Evolutionary conservation across 116 monocot genomes (phyloP), one percentile per base, ranked within the genome.

Genomic region (Iris pallida): DNA sequence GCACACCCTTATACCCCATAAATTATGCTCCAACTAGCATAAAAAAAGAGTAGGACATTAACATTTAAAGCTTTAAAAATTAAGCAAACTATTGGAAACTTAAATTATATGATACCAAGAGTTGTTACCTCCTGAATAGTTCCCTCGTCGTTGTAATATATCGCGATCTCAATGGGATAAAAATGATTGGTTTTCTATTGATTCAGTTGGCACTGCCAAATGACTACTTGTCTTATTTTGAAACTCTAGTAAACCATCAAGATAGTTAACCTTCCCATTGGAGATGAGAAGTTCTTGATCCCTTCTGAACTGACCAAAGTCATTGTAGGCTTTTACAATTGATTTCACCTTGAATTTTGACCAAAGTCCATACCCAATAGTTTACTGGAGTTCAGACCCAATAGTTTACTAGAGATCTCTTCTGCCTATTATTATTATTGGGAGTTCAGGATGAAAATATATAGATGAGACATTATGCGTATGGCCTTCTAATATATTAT

Each of bases 401-500:
- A n/a, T n/a, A n/a, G n/a, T n/a, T n/a, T n/a, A n/a, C n/a, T n/a
- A n/a, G n/a, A n/a, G n/a, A n/a, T n/a, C n/a, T n/a, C 13, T 72
- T 57, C 75, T 75, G 7, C 79, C 83, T 64, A 75, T 83, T 19
- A 79, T 83, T 62, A 83, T 79, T 53, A 83, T n/a, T n/a, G n/a
- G n/a, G n/a, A n/a, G n/a, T n/a, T n/a, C n/a, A n/a, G n/a, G n/a
- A n/a, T n/a, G n/a, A n/a, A n/a, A n/a, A n/a, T n/a, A n/a, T n/a
- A n/a, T n/a, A n/a, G n/a, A n/a, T n/a, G n/a, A n/a, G n/a, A n/a
- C n/a, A n/a, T n/a, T n/a, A n/a, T n/a, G n/a, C n/a, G n/a, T n/a
- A n/a, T n/a, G n/a, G n/a, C n/a, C n/a, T n/a, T n/a, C n/a, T n/a
- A n/a, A n/a, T n/a, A n/a, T n/a, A n/a, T n/a, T n/a, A n/a, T n/a